Conservation (phyloP, 176 grass and related monocot species). For the Phoenix dactylifera region DNA sequence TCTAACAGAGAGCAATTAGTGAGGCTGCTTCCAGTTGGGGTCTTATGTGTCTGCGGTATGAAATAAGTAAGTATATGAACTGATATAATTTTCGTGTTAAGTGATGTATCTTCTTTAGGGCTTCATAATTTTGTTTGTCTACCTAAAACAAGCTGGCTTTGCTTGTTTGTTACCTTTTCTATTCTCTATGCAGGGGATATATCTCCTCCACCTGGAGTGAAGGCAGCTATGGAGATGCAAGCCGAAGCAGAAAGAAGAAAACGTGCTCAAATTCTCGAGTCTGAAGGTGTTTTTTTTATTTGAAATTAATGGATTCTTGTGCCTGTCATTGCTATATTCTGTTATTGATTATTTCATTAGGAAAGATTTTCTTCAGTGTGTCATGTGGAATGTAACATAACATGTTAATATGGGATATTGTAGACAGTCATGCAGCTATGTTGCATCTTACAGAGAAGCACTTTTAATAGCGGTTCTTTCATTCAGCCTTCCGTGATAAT, state of each 20-base stretch:
- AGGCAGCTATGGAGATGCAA: slow-evolving; percentile 97
- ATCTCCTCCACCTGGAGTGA: slow-evolving; percentile 70
- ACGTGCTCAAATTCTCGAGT: slow-evolving; percentile 87
- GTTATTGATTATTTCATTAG: no score
- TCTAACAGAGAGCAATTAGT: slow-evolving; percentile 67
- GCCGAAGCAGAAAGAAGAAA: slow-evolving; percentile 97
- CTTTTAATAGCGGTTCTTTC: no score
- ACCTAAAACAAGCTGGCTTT: no score
- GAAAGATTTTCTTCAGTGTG: no score
- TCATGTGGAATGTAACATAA: no score
- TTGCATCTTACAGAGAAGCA: no score
- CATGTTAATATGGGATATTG: no score
- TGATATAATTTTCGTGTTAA: no score
- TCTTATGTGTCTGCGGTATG: slow-evolving; percentile 87
- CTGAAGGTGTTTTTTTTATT: slow-evolving; percentile 52
- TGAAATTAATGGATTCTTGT: neutral
- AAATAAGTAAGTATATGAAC: slow-evolving; percentile 55
- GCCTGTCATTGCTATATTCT: neutral
- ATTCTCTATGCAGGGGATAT: slow-evolving; percentile 59
- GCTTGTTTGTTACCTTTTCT: neutral
- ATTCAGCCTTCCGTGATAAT: no score
- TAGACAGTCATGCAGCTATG: no score
- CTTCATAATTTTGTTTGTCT: no score
- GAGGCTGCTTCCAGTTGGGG: slow-evolving; percentile 84
- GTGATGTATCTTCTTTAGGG: no score